Evolutionary conservation across 2,329 filamentous ascomycete species (phyloP), one percentile per base, ranked within the genome.

Genomic region (Sclerotinia spermophila): DNA sequence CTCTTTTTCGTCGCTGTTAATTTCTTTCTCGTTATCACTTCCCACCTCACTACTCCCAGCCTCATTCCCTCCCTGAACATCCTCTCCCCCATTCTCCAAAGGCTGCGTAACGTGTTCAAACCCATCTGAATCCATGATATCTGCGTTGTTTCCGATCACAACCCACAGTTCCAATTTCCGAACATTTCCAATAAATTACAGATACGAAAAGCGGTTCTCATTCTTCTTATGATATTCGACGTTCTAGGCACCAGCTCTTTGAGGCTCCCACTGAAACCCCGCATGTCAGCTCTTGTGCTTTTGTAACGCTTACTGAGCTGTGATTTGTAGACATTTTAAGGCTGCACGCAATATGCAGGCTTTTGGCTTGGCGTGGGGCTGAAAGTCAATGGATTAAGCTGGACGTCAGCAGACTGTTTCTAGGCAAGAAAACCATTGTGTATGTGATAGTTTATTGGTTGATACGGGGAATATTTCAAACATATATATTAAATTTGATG

Each of bases 1-100:
- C 61, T 84, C 82, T 68, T 81, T 79, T 67, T 83, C 82, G 40
- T 77, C 82, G 71, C 83, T 82, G 55, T 76, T 81, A 59, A 76
- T 74, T 72, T 86, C 82, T 62, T 17, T 30, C 1, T 59, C 13
- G 24, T 33, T n/a, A 6, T 61, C 27, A 5, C 55, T 51, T 11
- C n/a, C 27, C 13, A 15, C 21, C 4, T 62, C 44, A 17, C 13
- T 13, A 42, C 21, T 13, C 13, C n/a, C 2, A 24, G 17, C 1
- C 6, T 24, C 24, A 24, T 7, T 1, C 11, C 44, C 27, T 2
- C 5, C 27, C n/a, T 7, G 10, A 11, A 2, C 21, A 0, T n/a
- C 7, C 8, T 44, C 15, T 17, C 1, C 5, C 0, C n/a, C 27
- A 21, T 44, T 27, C 11, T 53, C 44, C 11, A 27, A 21, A 7